Evolutionary conservation across 352 stramenopile genomes (phyloP), one percentile per base, ranked within the genome.

Genomic region (Phytophthora cryptogea): DNA sequence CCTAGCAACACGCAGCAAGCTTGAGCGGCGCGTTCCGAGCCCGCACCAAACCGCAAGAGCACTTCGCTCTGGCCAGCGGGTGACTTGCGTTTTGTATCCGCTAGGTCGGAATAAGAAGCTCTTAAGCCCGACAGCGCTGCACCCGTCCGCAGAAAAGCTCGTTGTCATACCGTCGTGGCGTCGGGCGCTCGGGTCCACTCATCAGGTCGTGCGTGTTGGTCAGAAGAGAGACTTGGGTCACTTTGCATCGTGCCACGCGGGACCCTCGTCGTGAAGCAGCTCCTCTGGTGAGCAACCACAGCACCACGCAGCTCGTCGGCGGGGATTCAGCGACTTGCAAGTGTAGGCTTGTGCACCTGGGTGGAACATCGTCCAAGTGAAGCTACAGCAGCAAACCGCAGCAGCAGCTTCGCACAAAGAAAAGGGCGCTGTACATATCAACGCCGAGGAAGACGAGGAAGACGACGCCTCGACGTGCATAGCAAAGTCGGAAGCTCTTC

Each of bases 381-480:
- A 35, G 49, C 16, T 47, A 20, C 26, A n/a, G n/a, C 37, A 43
- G 37, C 37, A 23, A n/a, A 27, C n/a, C n/a, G n/a, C 20, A 23
- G 20, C 20, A 23, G 20, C 20, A 23, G 20, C 17, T 39, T 33
- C 42, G 40, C 39, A 45, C 60, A 54, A 61, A 70, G 54, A 65
- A 66, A 56, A 66, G 47, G 35, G 42, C 28, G 50, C 23, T 30
- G 51, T 2, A n/a, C n/a, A n/a, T n/a, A 17, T 44, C n/a, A 17
- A 23, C 20, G 20, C 20, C 20, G 20, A 23, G 20, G 20, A 23
- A 23, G 7, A 16, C 37, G 37, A 27, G 37, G 37, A 43, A 45
- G n/a, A 61, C 59, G 42, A 69, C 53, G 53, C 41, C 49, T 69
- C 47, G 59, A 68, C 59, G 59, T 65, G 42, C 41, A 69, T 64